These are phyloP conservation scores for Huiozyma naganishii DNA, from an alignment of 805 yeast species.

Conservation along the genomic window DNA sequence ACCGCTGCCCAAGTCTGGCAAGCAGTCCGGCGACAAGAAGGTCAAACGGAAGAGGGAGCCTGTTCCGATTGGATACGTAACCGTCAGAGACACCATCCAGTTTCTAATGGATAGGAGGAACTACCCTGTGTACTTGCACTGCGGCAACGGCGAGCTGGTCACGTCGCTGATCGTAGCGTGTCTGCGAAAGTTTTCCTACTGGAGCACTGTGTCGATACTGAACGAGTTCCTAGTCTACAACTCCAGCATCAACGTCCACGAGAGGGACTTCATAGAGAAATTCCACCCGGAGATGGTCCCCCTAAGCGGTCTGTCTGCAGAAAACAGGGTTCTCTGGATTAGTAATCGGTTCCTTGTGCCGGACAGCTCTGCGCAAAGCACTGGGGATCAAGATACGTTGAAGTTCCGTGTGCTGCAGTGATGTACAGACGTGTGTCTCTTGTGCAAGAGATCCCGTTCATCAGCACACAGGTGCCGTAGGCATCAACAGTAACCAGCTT, in stretches of 20 bases:
- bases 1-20: constrained; percentile 4
- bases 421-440: too few relatives aligned
- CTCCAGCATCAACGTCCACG: constrained; percentile 70
- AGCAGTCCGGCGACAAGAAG: constrained; percentile 17
- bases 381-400: too few relatives aligned
- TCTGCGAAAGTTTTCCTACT: constrained; percentile 65
- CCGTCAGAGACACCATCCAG: constrained; percentile 50
- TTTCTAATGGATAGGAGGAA: constrained; percentile 45
- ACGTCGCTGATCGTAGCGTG: constrained; percentile 82
- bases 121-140: constrained; percentile 74
- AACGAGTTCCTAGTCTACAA: constrained; percentile 75
- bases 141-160: constrained; percentile 82
- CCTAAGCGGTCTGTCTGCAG: constrained; percentile 31
- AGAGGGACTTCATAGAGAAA: constrained; percentile 71
- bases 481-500: too few relatives aligned
- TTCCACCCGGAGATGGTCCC: constrained; percentile 51
- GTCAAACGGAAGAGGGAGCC: constrained; percentile 77
- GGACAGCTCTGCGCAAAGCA: too few relatives aligned
- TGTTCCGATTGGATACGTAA: constrained; percentile 64
- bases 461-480: too few relatives aligned
- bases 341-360: constrained; percentile 11
- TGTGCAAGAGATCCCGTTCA: too few relatives aligned
- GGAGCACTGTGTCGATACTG: constrained; percentile 83
- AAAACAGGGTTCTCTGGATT: constrained; percentile 29
- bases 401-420: too few relatives aligned